phyloP scores from a whole-genome alignment of 2,329 filamentous ascomycete species.

The Aspergillus hortae region DNA sequence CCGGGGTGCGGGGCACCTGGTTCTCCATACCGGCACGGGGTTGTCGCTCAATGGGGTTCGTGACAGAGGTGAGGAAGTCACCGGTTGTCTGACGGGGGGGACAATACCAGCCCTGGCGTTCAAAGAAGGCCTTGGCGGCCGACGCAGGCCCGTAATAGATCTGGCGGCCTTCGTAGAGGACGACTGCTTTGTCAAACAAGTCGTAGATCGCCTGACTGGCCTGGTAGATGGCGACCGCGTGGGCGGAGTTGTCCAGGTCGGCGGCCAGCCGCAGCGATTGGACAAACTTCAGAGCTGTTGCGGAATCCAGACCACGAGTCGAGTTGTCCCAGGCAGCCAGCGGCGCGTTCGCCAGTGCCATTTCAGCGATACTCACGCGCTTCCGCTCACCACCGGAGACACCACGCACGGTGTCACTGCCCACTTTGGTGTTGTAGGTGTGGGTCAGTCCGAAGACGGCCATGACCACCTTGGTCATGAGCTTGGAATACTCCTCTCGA shows the following conservation, averaged over 20 bases:
- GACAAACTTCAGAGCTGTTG: constrained; percentile 53
- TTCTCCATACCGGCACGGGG: constrained; percentile 57
- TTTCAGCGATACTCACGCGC: constrained; percentile 58
- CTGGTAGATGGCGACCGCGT: constrained; percentile 52
- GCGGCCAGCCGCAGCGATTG: constrained; percentile 45
- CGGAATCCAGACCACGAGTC: constrained; percentile 45
- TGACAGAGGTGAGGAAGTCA: constrained; percentile 66
- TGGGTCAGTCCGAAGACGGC: constrained; percentile 42
- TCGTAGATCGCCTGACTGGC: constrained; percentile 40
- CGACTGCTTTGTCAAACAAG: constrained; percentile 65
- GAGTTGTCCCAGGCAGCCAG: constrained; percentile 43
- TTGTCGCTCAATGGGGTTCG: constrained; percentile 57
- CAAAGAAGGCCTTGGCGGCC: constrained; percentile 62
- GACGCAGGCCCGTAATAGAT: constrained; percentile 67
- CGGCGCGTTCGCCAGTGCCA: constrained; percentile 42
- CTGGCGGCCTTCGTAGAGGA: constrained; percentile 69
- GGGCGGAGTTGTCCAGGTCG: constrained; percentile 43
- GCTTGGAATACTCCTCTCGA: constrained; percentile 37
- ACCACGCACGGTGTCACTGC: constrained; percentile 54
- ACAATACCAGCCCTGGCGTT: constrained; percentile 64
- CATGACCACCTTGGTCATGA: constrained; percentile 41
- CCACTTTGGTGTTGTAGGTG: constrained; percentile 47
- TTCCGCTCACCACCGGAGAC: constrained; percentile 60
- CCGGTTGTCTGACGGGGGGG: constrained; percentile 63
- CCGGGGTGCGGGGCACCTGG: constrained; percentile 61